phyloP scores from a whole-genome alignment of 305 asterid genomes.

The Rubia peregrina region DNA sequence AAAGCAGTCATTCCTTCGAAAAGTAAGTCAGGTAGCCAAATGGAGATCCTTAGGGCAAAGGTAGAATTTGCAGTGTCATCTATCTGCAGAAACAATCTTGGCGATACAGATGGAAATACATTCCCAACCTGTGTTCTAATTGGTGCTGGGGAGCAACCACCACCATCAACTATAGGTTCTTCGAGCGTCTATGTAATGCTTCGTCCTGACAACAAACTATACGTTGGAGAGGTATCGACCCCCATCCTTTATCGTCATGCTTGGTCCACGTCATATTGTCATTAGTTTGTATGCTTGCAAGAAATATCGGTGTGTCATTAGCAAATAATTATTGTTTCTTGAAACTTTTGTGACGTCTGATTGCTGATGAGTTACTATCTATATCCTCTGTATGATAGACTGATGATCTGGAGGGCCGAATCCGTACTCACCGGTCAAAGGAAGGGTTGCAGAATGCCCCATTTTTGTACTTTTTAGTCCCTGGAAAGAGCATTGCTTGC shows the following conservation, averaged over 20 bases:
- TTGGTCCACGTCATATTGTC: no score
- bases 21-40: conserved; percentile 20
- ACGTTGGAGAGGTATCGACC: conserved; percentile 73
- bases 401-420: conserved; percentile 87
- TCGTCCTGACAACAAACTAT: conserved; percentile 63
- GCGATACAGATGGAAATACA: conserved; percentile 33
- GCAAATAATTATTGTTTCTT: background rate
- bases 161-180: conserved; percentile 82
- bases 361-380: background rate
- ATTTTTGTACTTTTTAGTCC: conserved; percentile 67
- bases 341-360: background rate
- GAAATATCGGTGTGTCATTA: background rate
- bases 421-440: conserved; percentile 63
- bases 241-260: background rate
- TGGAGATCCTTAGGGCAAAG: conserved; percentile 33
- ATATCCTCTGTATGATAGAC: conserved; percentile 36
- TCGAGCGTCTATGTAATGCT: conserved; percentile 83
- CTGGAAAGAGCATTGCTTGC: conserved; percentile 90
- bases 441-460: conserved; percentile 66
- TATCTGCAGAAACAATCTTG: conserved; percentile 38
- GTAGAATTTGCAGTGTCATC: conserved; percentile 46
- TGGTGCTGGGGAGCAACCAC: conserved; percentile 81
- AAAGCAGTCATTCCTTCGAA: conserved; percentile 20
- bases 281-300: background rate
- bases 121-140: conserved; percentile 44